Conservation (phyloP, 768 basidiomycete genomes). For the Leccinum aurantiacum region DNA sequence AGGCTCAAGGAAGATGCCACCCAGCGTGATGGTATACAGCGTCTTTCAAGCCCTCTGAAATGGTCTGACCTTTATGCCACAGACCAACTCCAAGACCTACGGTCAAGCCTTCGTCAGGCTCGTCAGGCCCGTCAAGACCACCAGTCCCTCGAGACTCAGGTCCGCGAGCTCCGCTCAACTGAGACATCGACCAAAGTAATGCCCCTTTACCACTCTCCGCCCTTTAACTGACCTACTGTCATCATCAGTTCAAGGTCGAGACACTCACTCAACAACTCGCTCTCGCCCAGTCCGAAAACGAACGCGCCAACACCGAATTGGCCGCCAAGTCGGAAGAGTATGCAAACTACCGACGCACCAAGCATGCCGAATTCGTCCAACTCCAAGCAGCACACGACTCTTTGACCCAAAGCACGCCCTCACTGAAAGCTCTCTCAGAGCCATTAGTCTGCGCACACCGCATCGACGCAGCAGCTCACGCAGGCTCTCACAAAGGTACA, state of each 20-base stretch:
- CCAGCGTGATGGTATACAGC: constrained; percentile 67
- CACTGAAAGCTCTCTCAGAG: constrained; percentile 65
- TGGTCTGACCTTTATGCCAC: constrained; percentile 3
- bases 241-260: constrained; percentile 76
- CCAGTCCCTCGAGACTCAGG: constrained; percentile 61
- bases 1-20: constrained; percentile 73
- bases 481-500: constrained; percentile 76
- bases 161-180: constrained; percentile 69
- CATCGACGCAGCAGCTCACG: constrained; percentile 73
- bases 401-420: constrained; percentile 64
- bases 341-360: constrained; percentile 75
- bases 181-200: constrained; percentile 76
- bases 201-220: background rate
- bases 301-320: constrained; percentile 70
- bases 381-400: constrained; percentile 79
- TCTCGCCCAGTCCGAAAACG: constrained; percentile 72
- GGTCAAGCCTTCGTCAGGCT: constrained; percentile 68
- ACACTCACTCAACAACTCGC: constrained; percentile 79
- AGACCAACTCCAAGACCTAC: constrained; percentile 75
- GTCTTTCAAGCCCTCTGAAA: background rate
- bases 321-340: constrained; percentile 76
- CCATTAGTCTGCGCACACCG: constrained; percentile 66
- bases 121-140: constrained; percentile 77
- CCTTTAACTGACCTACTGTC: background rate
- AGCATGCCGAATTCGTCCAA: constrained; percentile 73